Base-by-base conservation (phyloP, 345 rosid genomes). In the Rhizophora apiculata region DNA sequence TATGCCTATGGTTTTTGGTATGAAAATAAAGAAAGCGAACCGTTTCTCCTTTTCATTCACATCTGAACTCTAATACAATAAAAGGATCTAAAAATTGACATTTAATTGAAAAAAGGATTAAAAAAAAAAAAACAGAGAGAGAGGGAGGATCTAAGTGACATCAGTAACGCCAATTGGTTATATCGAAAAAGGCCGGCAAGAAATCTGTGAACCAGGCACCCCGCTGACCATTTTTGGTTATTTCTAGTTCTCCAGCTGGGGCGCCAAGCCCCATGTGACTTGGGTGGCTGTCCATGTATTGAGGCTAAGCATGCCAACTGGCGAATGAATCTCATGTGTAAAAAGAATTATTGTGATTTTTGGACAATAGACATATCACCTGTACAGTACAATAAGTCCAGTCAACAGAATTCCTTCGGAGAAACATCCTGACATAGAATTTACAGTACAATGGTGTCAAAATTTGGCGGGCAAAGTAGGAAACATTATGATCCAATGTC, bases 361-460 rank as follows among this genome's bases (percentile, higher is more conserved):
- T 13, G 3, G 59, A 72, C 68, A 81, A 77, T 67, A 20, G 74
- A 60, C 74, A 74, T 65, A 53, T 78, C 74, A 66, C 65, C 78
- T 46, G 48, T 73, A 36, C 61, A 36, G 63, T 67, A 76, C 78
- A 65, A 76, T 51, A 63, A 64, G 39, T 70, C 79, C 76, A 61
- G 75, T 78, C 76, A 75, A 79, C 83, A 79, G 72, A 85, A 79
- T 72, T 63, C 60, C 53, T 60, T 67, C 58, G 39, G 63, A 64
- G 61, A 63, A 83, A 65, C 59, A 53, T 60, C 79, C 24, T 82
- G 81, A 68, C 72, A 61, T 43, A 19, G 36, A 63, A 24, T 24
- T 24, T 24, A 24, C 24, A 24, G 49, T 13, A 19, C 49, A 5
- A 3, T 39, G 48, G 16, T 43, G 49, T 43, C 49, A 43, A 43